Base-by-base conservation (phyloP, 139 green algal genomes). In the Picochlorum sp. region DNA sequence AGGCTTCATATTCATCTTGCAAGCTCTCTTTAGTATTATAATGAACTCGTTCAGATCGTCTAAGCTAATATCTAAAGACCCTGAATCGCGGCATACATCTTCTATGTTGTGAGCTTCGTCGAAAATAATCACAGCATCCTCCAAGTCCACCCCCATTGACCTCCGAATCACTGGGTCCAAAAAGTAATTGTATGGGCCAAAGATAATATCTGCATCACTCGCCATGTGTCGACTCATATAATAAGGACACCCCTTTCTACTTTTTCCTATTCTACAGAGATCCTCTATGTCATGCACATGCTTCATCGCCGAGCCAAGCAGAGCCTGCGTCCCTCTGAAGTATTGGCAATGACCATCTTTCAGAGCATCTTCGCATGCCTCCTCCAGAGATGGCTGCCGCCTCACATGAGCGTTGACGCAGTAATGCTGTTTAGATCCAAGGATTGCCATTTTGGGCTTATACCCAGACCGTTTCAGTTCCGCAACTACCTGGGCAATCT, bases 51-150 rank as follows among this genome's bases (percentile, higher is more conserved):
- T 44, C 26, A 90, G 60, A 6, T 59, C 67, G 4, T 69, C 49
- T 45, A 86, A 37, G 24, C 91, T 83, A 24, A 91, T 13, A 24
- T 92, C 84, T 38, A 62, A 63, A 13, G 67, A 76, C 13, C 62
- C 65, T 14, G 54, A 58, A 71, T 77, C 75, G 63, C 84, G 72
- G 56, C 62, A 62, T 14, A 82, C 80, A 74, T 96, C 90, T 79
- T 97, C 90, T 18, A 97, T 96, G 77, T 97, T 97, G 83, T 98
- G 92, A 8, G 89, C 92, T 75, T 98, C 92, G 66, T 98, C 92
- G 49, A 97, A 91, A 8, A 97, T 92, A 11, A 98, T 67, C 26
- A 97, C 73, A 28, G 76, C 63, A 51, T 78, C 76, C 4, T 75
- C 50, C 16, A 92, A 49, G 7, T 88, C 70, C 14, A 98, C 68